Base-by-base conservation (phyloP, 1,284 basidiomycete species). In the Meira miltonrushii region DNA sequence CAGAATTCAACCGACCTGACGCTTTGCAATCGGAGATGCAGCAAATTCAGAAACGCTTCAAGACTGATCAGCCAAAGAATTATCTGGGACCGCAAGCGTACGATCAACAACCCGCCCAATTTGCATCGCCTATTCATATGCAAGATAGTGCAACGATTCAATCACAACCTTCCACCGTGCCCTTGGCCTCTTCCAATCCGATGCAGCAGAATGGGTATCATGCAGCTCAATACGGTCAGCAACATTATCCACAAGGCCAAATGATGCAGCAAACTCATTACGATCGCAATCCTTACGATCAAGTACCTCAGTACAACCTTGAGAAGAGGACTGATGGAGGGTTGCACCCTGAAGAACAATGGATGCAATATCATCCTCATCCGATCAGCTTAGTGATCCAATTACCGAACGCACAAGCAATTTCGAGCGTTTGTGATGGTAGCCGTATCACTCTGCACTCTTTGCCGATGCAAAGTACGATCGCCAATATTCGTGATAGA, bases 291-390 rank as follows among this genome's bases (percentile, higher is more conserved):
- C 41, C 39, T 37, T 17, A 15, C 17, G 38, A 41, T 28, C 43
- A 59, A 50, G 19, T 28, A n/a, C 25, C 58, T 37, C 57, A 48
- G 28, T 33, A 33, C 11, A 17, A 13, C 10, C 28, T 55, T 13
- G 39, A 52, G 41, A 61, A 55, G 39, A 13, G 21, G 28, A 13
- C 47, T 15, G 37, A 39, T 37, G 57, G 58, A 15, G 19, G 15
- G 4, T 62, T 69, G 23, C 66, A 70, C 23, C 49, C 68, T 17
- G 74, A 78, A 53, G 46, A 48, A 28, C 55, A 64, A 25, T 76
- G 72, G 74, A 57, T 68, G n/a, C 61, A 60, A 33, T 62, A 66
- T 54, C 65, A 72, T 53, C 60, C 66, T 6, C 54, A 64, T 5
- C 62, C 72, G 6, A 64, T 75, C 21, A 68, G 57, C 4, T 23